Base-by-base conservation (phyloP, 2,329 filamentous ascomycete genomes). In the Colletotrichum aenigma region DNA sequence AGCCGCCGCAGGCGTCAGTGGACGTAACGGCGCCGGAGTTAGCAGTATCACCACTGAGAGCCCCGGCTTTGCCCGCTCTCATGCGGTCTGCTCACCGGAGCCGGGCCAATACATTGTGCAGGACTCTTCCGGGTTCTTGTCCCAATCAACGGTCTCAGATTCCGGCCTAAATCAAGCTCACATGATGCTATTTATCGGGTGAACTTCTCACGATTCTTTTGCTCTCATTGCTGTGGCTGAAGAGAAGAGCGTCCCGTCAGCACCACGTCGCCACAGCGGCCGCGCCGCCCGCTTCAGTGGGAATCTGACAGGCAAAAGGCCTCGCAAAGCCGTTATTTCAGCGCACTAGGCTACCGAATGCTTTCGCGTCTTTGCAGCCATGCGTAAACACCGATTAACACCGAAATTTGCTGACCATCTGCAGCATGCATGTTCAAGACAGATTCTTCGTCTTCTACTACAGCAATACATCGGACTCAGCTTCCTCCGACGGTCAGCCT, bases 11-110 rank as follows among this genome's bases (percentile, higher is more conserved):
- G n/a, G 70, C 28, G 30, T 61, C 13, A 26, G 6, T 28, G 7
- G 26, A 16, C 36, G 66, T 16, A 48, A n/a, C n/a, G 24, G 15
- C 24, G 52, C 36, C 72, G 72, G 72, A 75, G 28, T 75, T 75
- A 71, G 52, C 68, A 48, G 16, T 71, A 75, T 71, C 68, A 24
- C 72, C 72, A 71, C 21, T 28, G 6, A 12, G 16, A 55, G 18
- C 26, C 68, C 48, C 36, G 32, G 13, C 55, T 4, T n/a, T 58
- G 55, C 55, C 43, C 52, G 52, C 55, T 28, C 4, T 28, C 55
- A 7, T 18, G 55, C 24, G 21, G 55, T 28, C 24, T 58, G 43
- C n/a, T 52, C 43, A 21, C n/a, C 26, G 24, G 24, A 60, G 56
- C 13, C 56, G 16, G 56, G 7, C 21, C 15, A 60, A 28, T 16